These are phyloP conservation scores for Phyllosticta paracitricarpa DNA, from an alignment of 2,329 filamentous ascomycete species.

Conservation along the genomic window DNA sequence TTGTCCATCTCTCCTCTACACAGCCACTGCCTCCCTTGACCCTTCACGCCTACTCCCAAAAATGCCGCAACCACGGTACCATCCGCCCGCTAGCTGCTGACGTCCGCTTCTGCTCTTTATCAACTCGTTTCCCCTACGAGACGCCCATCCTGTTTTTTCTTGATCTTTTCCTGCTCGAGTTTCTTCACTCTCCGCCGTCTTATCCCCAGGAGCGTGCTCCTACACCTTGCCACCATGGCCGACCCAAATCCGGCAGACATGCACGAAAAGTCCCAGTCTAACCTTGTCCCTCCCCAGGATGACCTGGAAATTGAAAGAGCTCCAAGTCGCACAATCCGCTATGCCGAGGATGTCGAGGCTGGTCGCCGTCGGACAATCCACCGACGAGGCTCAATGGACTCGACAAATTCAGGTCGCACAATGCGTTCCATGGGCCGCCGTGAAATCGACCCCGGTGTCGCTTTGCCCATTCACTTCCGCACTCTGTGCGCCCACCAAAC, in stretches of 20 bases:
- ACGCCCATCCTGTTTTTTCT: not conserved
- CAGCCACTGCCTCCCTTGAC: not conserved
- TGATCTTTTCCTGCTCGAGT: not conserved
- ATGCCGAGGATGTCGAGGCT: conserved; percentile 26
- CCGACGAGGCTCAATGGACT: conserved; percentile 13
- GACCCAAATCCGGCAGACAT: too few species aligned
- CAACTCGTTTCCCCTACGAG: not conserved
- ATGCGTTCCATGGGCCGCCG: conserved; percentile 26
- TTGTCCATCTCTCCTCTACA: not conserved
- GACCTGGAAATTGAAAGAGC: not conserved
- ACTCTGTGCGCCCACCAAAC: conserved; percentile 22
- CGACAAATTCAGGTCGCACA: conserved; percentile 24
- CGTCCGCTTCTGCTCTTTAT: not conserved
- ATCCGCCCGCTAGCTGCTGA: not conserved
- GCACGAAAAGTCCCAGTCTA: not conserved
- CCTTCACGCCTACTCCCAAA: not conserved
- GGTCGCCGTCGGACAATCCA: conserved; percentile 17
- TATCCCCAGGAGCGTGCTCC: not conserved
- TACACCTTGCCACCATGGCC: not conserved
- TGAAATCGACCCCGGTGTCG: conserved; percentile 33
- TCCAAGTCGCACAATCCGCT: conserved; percentile 16
- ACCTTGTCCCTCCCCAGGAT: not conserved
- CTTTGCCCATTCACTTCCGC: conserved; percentile 34
- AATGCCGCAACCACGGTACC: not conserved
- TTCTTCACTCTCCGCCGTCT: not conserved